Evolutionary conservation across 2,329 filamentous ascomycete genomes (phyloP).

Genomic region (Leptographium lundbergii): DNA sequence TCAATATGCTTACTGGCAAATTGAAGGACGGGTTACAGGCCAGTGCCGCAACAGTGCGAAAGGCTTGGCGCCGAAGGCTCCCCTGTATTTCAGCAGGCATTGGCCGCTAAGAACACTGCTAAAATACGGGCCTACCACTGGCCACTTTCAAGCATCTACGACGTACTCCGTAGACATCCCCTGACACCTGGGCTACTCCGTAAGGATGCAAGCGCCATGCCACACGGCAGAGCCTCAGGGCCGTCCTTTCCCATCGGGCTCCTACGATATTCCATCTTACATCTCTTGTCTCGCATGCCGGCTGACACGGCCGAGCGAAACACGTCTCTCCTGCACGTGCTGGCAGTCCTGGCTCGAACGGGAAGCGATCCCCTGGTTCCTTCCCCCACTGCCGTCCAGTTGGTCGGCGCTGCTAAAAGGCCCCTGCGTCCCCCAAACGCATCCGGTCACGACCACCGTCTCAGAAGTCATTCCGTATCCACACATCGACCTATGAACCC

Average conservation of each 20-base stretch:
- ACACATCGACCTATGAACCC: not conserved
- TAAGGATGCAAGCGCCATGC: not conserved
- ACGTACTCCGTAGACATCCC: not conserved
- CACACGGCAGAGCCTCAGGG: not conserved
- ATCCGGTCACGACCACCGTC: constrained; percentile 18
- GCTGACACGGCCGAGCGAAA: not conserved
- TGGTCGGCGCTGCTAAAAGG: not conserved
- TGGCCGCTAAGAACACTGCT: not conserved
- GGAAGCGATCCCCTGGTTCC: not conserved
- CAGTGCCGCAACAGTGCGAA: no score
- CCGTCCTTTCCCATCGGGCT: not conserved
- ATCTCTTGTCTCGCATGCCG: not conserved
- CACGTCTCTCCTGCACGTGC: not conserved
- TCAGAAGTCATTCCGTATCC: constrained; percentile 10
- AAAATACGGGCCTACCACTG: not conserved
- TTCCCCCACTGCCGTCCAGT: not conserved
- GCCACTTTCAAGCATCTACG: not conserved
- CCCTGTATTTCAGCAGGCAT: no score
- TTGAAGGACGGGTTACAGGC: no score
- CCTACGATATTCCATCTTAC: not conserved
- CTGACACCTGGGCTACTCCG: not conserved
- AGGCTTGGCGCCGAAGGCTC: no score
- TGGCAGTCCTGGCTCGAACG: constrained; percentile 4
- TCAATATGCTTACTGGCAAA: no score
- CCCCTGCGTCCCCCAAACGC: not conserved